phyloP scores from a whole-genome alignment of 1,284 basidiomycete species.

The Austropuccinia psidii region DNA sequence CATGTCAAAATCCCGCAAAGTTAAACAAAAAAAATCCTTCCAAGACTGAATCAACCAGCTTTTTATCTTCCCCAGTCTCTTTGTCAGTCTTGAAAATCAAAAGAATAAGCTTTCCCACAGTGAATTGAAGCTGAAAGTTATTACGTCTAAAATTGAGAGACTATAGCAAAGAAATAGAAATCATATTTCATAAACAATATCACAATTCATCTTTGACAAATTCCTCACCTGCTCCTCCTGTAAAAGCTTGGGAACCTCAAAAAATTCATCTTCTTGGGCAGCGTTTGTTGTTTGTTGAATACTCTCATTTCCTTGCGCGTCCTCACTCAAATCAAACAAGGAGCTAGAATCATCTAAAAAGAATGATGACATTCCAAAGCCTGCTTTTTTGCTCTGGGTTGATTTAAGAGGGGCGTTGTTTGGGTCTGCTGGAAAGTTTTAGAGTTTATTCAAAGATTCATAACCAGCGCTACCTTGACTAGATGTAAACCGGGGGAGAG shows the following conservation, averaged over 20 bases:
- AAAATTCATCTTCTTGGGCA: constrained; percentile 59
- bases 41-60: constrained; percentile 71
- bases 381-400: constrained; percentile 7
- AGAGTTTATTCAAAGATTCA: too few relatives aligned
- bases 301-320: constrained; percentile 8
- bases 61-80: constrained; percentile 56
- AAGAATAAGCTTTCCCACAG: constrained; percentile 78
- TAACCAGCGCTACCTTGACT: too few relatives aligned
- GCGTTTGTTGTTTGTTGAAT: constrained; percentile 40
- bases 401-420: constrained; percentile 29
- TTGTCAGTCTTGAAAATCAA: constrained; percentile 64
- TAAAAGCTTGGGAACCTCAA: constrained; percentile 63
- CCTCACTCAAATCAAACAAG: constrained; percentile 19
- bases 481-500: constrained; percentile 67
- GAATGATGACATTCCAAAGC: constrained; percentile 29
- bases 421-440: too few relatives aligned
- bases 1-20: constrained; percentile 75
- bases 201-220: not conserved
- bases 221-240: constrained; percentile 53
- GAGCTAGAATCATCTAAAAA: constrained; percentile 37
- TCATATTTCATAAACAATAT: not conserved
- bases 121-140: constrained; percentile 78
- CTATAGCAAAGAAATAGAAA: constrained; percentile 44
- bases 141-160: constrained; percentile 65
- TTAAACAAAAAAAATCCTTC: constrained; percentile 72